Evolutionary conservation across 2,329 filamentous ascomycete species (phyloP).

Genomic region (Trichoderma sp.): DNA sequence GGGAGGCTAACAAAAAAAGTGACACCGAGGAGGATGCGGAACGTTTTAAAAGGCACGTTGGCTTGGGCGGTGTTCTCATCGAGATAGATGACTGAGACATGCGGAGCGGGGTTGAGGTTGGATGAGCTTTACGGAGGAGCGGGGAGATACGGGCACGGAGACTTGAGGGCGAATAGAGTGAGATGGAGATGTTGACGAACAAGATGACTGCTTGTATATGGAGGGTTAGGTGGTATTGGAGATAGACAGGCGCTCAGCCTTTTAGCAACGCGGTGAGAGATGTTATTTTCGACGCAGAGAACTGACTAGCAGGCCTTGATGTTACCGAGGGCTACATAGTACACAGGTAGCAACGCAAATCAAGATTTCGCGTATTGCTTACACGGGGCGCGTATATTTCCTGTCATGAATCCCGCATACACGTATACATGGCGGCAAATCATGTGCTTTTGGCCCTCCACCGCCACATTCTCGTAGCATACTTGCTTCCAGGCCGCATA

Average conservation of each 20-base stretch:
- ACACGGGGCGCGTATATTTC: neutral
- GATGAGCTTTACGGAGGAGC: neutral
- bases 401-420: neutral
- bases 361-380: neutral
- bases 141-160: neutral
- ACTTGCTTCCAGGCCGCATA: neutral
- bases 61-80: neutral
- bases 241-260: neutral
- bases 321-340: neutral
- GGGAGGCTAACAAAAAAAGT: neutral
- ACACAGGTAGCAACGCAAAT: neutral
- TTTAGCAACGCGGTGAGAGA: neutral
- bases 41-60: neutral
- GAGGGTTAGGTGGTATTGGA: neutral
- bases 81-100: neutral
- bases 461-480: neutral
- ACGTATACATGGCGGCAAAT: neutral
- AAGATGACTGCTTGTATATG: neutral
- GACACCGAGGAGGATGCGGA: neutral
- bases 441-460: conserved; percentile 7
- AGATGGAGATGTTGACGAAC: neutral
- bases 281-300: neutral
- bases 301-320: neutral
- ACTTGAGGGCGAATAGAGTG: neutral
- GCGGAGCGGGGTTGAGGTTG: neutral